Evolutionary conservation across 257 asterid species (phyloP).

Genomic region (Solanum virginianum): DNA sequence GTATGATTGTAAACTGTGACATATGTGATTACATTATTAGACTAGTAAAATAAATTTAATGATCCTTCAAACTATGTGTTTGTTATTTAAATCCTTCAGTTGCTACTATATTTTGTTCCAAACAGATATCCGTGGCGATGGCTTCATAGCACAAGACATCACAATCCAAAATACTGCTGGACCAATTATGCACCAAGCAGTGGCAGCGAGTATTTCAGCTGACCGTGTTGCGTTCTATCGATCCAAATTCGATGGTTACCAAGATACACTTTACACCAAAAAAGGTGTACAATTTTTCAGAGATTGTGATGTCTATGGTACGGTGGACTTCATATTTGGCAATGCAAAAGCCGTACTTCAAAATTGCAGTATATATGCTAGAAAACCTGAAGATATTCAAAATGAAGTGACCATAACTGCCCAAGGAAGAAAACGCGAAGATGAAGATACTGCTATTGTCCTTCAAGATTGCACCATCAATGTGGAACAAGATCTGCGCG

Average conservation of each 20-base stretch:
- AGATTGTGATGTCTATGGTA: background rate
- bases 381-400: background rate
- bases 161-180: slow-evolving; percentile 1
- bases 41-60: no score
- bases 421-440: background rate
- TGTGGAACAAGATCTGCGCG: background rate
- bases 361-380: background rate
- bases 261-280: background rate
- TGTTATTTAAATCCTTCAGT: no score
- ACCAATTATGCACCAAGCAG: background rate
- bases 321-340: slow-evolving; percentile 9
- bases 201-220: background rate
- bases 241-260: slow-evolving; percentile 1
- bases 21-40: no score
- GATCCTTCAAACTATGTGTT: no score
- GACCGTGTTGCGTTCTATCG: background rate
- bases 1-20: no score
- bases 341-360: background rate
- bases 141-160: background rate
- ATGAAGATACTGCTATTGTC: background rate
- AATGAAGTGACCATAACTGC: background rate
- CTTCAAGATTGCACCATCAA: background rate
- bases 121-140: background rate
- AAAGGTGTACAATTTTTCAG: background rate
- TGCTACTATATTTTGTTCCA: background rate